Evolutionary conservation across 495 filamentous ascomycete species (phyloP), one percentile per base, ranked within the genome.

Genomic region (Hapsidospora chrysogenum): DNA sequence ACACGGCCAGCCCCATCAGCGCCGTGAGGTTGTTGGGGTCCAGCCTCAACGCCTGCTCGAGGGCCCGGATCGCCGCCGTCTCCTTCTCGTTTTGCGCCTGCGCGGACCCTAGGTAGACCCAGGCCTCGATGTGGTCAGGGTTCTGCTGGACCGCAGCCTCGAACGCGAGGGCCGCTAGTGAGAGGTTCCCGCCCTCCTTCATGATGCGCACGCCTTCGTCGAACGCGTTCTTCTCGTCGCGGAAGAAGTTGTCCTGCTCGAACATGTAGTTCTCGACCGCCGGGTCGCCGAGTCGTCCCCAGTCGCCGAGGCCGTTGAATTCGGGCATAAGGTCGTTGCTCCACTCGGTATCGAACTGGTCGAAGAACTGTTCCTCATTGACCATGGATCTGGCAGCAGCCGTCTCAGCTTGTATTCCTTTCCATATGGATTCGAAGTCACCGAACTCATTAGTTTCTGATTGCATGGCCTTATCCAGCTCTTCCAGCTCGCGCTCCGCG

Each of bases 61-160:
- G 62, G 3, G 92, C 89, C n/a, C 89, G 78, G 43, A 97, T 95
- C n/a, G 92, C 92, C 4, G 89, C 89, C 3, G 83, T 71, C 50
- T 97, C 89, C 57, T 97, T 97, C 50, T 97, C 89, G 55, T 97
- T 97, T 56, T 95, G 89, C 3, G 92, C 92, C 57, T 97, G 89
- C 18, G 85, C 79, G 34, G 72, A 70, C 41, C 89, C 92, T 26
- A 97, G 72, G 48, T 83, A 75, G 8, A 80, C 80, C 89, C 92
- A 97, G 0, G 89, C 89, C 17, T 87, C 80, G 22, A 86, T 70
- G 55, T 95, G 86, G 31, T 79, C 63, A 0, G 83, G 71, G 40
- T 93, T 72, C 57, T 84, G 83, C 52, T 94, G 85, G 2, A 85
- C 84, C 1, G 89, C 92, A 13, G 89, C 83, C 57, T 97, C 89